Evolutionary conservation across 1,284 basidiomycete genomes (phyloP).

Genomic region (Rhodotorula sp.): DNA sequence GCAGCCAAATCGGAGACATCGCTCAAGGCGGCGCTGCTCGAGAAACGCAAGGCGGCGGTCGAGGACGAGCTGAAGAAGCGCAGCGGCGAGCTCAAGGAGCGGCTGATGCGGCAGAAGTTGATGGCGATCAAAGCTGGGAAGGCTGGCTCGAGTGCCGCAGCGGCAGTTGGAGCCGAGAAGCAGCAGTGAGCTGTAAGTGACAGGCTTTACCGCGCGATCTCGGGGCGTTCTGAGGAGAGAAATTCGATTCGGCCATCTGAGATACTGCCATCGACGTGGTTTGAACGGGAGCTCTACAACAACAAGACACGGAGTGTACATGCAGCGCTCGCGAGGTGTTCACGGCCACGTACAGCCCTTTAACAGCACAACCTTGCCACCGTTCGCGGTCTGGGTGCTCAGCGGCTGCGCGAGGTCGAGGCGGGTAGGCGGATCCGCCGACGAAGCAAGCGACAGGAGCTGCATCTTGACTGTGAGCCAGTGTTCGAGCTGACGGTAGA

Average conservation of each 20-base stretch:
- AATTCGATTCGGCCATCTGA: no score
- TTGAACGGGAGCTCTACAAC: not conserved
- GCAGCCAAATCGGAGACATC: slow-evolving; percentile 1
- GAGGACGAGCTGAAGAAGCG: slow-evolving; percentile 21
- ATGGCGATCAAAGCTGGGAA: not conserved
- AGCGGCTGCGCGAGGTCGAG: not conserved
- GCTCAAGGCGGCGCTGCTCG: slow-evolving; percentile 18
- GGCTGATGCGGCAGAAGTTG: slow-evolving; percentile 17
- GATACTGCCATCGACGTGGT: not conserved
- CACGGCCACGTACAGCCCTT: slow-evolving; percentile 3
- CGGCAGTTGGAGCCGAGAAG: not conserved
- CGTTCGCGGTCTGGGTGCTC: not conserved
- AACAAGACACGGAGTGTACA: not conserved
- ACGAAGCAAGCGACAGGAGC: slow-evolving; percentile 5
- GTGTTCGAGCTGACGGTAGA: no score
- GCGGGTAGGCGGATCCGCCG: not conserved
- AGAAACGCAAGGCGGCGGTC: slow-evolving; percentile 14
- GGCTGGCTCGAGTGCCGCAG: not conserved
- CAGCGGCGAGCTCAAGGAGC: slow-evolving; percentile 29
- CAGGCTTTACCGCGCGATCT: no score
- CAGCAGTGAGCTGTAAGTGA: not conserved
- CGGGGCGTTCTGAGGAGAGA: no score
- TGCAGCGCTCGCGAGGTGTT: not conserved
- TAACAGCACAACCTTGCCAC: not conserved
- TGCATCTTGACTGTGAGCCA: not conserved